These are phyloP conservation scores for Nakataea oryzae DNA, from an alignment of 2,329 filamentous ascomycete genomes.

Conservation along the genomic window DNA sequence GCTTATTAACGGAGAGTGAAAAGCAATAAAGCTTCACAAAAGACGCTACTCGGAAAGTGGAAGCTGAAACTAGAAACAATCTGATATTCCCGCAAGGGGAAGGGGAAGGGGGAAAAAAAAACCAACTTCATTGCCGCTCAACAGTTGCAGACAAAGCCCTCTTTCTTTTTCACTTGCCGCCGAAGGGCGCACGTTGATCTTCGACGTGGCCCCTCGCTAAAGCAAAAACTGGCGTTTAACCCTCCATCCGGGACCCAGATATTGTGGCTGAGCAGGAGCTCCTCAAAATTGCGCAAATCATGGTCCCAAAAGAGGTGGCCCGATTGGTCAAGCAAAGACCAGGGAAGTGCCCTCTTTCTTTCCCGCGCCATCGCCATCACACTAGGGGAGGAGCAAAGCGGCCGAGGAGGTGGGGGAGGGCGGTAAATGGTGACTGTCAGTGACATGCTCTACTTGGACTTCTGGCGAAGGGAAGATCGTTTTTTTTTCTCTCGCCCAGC, in stretches of 20 bases:
- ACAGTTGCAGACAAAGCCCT: neutral
- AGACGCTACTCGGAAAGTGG: no score
- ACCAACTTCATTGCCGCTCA: neutral
- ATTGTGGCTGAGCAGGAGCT: neutral
- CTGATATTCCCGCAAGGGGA: neutral
- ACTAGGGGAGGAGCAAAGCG: no score
- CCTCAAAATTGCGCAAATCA: neutral
- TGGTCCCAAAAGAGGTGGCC: neutral
- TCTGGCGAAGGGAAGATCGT: no score
- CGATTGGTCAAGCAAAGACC: neutral
- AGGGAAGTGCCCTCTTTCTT: neutral
- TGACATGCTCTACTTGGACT: no score
- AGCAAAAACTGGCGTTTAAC: neutral
- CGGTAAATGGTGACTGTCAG: neutral
- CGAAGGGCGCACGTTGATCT: neutral
- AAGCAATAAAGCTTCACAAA: no score
- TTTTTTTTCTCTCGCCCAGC: no score
- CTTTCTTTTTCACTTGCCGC: neutral
- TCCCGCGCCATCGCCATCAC: no score
- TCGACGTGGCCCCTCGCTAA: neutral
- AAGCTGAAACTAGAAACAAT: neutral
- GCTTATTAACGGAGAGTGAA: neutral
- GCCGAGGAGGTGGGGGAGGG: no score
- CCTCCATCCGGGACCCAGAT: neutral
- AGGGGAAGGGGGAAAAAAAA: no score